Evolutionary conservation across 164 flowering plant genomes (phyloP).

Genomic region (grape (Vitis vinifera)): DNA sequence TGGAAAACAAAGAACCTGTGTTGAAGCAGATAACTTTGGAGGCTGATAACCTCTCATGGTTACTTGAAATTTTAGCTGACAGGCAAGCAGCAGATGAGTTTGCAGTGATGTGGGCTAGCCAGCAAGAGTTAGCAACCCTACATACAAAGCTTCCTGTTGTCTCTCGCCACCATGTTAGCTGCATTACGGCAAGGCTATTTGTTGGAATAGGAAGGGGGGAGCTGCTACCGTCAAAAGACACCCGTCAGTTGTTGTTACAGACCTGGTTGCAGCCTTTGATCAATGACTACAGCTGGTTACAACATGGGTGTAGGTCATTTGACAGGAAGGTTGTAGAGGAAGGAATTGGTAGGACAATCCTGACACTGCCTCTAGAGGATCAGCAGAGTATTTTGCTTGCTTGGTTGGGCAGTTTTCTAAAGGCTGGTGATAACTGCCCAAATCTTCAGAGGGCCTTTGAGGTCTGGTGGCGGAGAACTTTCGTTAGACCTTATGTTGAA

Average conservation of each 20-base stretch:
- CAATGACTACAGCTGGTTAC: conserved; percentile 88
- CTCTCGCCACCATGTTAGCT: conserved; percentile 78
- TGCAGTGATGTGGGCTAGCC: conserved; percentile 73
- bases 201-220: conserved; percentile 94
- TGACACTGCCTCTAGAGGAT: conserved; percentile 89
- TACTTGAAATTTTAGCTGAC: conserved; percentile 78
- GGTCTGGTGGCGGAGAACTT: conserved; percentile 99
- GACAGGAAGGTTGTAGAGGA: conserved; percentile 92
- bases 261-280: conserved; percentile 96
- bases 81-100: conserved; percentile 81
- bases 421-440: conserved; percentile 88
- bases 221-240: conserved; percentile 78
- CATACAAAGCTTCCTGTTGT: conserved; percentile 64
- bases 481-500: conserved; percentile 62
- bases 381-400: conserved; percentile 81
- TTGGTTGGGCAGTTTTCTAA: conserved; percentile 85
- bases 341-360: conserved; percentile 91
- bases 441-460: conserved; percentile 95
- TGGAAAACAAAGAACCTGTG: conserved; percentile 46
- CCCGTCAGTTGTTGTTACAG: conserved; percentile 59
- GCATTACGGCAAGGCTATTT: conserved; percentile 79
- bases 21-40: conserved; percentile 59
- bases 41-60: conserved; percentile 89
- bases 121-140: conserved; percentile 65
- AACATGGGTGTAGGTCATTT: conserved; percentile 77